Evolutionary conservation across 2,329 filamentous ascomycete species (phyloP).

Genomic region (Plenodomus biglobosus): DNA sequence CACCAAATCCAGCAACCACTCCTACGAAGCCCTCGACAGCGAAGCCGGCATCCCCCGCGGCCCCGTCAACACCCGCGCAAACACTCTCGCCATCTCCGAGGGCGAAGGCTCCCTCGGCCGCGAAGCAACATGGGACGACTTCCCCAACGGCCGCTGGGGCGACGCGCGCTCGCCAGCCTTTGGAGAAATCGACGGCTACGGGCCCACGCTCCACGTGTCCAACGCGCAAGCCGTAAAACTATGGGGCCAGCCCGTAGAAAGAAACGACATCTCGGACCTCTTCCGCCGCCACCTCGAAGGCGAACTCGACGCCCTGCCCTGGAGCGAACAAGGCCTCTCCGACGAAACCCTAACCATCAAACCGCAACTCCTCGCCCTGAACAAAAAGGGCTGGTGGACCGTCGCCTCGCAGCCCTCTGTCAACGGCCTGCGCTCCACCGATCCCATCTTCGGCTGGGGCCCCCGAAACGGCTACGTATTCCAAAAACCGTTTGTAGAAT

Average conservation of each 20-base stretch:
- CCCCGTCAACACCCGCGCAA: slow-evolving; percentile 72
- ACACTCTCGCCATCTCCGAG: slow-evolving; percentile 90
- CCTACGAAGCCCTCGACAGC: slow-evolving; percentile 68
- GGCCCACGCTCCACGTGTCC: slow-evolving; percentile 89
- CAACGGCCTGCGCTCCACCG: slow-evolving; percentile 75
- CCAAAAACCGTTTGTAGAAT: slow-evolving; percentile 97
- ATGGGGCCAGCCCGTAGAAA: slow-evolving; percentile 76
- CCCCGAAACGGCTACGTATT: slow-evolving; percentile 92
- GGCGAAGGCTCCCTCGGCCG: slow-evolving; percentile 85
- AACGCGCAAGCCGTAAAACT: slow-evolving; percentile 78
- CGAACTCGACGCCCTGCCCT: slow-evolving; percentile 78
- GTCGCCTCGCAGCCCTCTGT: slow-evolving; percentile 94
- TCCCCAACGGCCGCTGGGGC: slow-evolving; percentile 93
- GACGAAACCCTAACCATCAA: slow-evolving; percentile 83
- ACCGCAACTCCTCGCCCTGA: slow-evolving; percentile 72
- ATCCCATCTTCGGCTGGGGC: slow-evolving; percentile 89
- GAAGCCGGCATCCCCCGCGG: slow-evolving; percentile 77
- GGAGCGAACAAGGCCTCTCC: slow-evolving; percentile 87
- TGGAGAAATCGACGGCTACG: slow-evolving; percentile 97
- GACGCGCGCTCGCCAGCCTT: slow-evolving; percentile 85
- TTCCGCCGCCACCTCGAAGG: slow-evolving; percentile 83
- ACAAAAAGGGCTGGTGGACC: slow-evolving; percentile 90
- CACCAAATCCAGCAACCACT: slow-evolving; percentile 53
- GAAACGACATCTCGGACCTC: slow-evolving; percentile 72
- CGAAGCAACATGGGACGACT: slow-evolving; percentile 98